Evolutionary conservation across 495 filamentous ascomycete genomes (phyloP).

Genomic region (Cudoniella acicularis): DNA sequence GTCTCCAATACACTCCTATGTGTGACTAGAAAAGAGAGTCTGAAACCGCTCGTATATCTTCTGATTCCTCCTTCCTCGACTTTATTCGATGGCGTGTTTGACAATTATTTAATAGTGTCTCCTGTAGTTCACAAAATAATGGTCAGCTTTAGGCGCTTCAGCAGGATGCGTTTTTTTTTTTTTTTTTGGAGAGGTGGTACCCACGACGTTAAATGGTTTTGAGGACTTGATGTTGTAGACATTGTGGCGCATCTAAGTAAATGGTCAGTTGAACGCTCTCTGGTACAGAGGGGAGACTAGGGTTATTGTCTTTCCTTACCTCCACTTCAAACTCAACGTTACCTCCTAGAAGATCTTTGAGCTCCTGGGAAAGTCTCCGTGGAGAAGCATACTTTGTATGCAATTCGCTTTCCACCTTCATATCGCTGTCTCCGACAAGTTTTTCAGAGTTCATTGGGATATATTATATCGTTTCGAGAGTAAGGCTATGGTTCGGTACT

Average conservation of each 20-base stretch:
- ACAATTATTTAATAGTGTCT: background rate
- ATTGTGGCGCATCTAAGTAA: slow-evolving; percentile 2
- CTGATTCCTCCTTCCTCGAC: background rate
- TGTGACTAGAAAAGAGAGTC: background rate
- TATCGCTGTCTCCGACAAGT: background rate
- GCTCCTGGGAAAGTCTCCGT: background rate
- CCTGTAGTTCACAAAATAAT: background rate
- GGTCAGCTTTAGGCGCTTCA: background rate
- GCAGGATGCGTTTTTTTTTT: background rate
- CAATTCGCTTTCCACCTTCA: background rate
- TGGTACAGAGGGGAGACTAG: background rate
- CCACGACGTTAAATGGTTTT: background rate
- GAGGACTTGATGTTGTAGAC: slow-evolving; percentile 4
- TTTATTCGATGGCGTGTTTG: background rate
- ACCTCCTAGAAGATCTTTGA: background rate
- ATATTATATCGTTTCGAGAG: background rate
- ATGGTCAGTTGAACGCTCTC: background rate
- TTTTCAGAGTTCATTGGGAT: background rate
- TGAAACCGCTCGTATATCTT: background rate
- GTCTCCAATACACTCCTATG: background rate
- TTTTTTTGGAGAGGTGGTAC: background rate
- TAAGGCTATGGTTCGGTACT: background rate
- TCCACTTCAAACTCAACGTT: background rate
- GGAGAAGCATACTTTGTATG: slow-evolving; percentile 4
- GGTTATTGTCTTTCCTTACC: slow-evolving; percentile 1